phyloP scores from a whole-genome alignment of 495 filamentous ascomycete species.

The Clavariopsis aquatica region DNA sequence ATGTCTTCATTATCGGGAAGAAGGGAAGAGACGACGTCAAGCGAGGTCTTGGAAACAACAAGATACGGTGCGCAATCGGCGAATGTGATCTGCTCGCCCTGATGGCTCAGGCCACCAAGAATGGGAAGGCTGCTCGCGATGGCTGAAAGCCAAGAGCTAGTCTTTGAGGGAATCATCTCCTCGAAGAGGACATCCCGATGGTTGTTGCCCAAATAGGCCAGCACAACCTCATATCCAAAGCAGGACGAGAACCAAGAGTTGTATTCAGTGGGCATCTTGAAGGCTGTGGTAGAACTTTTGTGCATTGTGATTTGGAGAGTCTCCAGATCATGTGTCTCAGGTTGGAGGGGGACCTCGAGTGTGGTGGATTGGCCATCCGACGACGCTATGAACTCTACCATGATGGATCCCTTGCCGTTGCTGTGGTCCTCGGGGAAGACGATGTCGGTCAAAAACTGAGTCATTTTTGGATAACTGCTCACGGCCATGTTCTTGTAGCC shows the following conservation, averaged over 20 bases:
- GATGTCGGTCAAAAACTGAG: slow-evolving; percentile 66
- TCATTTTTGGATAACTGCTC: slow-evolving; percentile 61
- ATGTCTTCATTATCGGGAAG: slow-evolving; percentile 58
- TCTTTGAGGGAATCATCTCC: slow-evolving; percentile 44
- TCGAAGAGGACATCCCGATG: slow-evolving; percentile 63
- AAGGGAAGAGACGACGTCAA: slow-evolving; percentile 63
- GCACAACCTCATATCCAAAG: slow-evolving; percentile 65
- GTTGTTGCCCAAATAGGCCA: slow-evolving; percentile 70
- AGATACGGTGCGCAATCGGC: slow-evolving; percentile 78
- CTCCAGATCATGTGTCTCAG: slow-evolving; percentile 54
- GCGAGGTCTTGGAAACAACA: slow-evolving; percentile 68
- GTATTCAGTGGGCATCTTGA: slow-evolving; percentile 65
- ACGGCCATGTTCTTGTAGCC: slow-evolving; percentile 65
- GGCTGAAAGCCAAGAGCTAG: slow-evolving; percentile 51
- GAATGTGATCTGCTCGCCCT: slow-evolving; percentile 63
- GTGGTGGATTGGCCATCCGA: slow-evolving; percentile 33
- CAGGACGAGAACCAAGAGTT: slow-evolving; percentile 73
- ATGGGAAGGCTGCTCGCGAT: slow-evolving; percentile 48
- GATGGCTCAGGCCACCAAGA: slow-evolving; percentile 20
- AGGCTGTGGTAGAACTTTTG: slow-evolving; percentile 61
- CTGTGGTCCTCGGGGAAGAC: slow-evolving; percentile 40
- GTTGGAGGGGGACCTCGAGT: slow-evolving; percentile 62
- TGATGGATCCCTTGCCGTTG: slow-evolving; percentile 47
- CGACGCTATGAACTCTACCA: slow-evolving; percentile 58
- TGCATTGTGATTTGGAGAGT: slow-evolving; percentile 62